Base-by-base conservation (phyloP, 495 filamentous ascomycete species). In the Aspergillus haitiensis region DNA sequence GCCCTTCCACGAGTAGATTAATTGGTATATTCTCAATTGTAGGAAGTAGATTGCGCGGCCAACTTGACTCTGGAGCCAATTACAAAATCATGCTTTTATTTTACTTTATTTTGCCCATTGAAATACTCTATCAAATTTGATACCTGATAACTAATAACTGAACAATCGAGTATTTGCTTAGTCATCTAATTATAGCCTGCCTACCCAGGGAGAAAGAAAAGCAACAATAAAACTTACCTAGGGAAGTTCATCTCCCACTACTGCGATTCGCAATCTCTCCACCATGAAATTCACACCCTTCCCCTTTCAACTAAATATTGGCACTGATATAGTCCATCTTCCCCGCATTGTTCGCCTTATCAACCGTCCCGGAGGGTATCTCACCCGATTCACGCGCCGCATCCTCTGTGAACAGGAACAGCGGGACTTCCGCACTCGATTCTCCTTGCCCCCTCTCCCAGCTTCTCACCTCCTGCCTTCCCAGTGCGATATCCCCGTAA, bases 251-350 rank as follows among this genome's bases (percentile, higher is more conserved):
- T 42, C 36, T 7, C 15, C 21, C 6, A 13, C 34, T 39, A 13
- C 47, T 11, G 27, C 32, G 13, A 16, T 52, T 21, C 15, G 6
- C 39, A 32, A 21, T 16, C 11, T 9, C 35, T n/a, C 21, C 56
- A 60, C 34, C 18, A 67, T 55, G 60, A 74, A 73, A 64, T 67
- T 67, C 1, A 51, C 69, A 10, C 73, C 74, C 7, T 79, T 79
- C 61, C 77, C 76, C 32, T 62, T 73, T 51, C 49, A 75, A 45
- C 64, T 81, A 31, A 74, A 78, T 52, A 76, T 83, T 54, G 81
- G 81, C 55, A 76, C 81, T 52, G 81, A 82, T 70, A 77, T 83
- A 58, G 79, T 82, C 59, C 78, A 83, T 65, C 70, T 81, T 62
- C 80, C 81, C 1, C 80, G 79, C 33, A 79, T 82, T 49, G 54